These are phyloP conservation scores for Epichloe coenophiala DNA, from an alignment of 2,329 filamentous ascomycete species.

Conservation along the genomic window DNA sequence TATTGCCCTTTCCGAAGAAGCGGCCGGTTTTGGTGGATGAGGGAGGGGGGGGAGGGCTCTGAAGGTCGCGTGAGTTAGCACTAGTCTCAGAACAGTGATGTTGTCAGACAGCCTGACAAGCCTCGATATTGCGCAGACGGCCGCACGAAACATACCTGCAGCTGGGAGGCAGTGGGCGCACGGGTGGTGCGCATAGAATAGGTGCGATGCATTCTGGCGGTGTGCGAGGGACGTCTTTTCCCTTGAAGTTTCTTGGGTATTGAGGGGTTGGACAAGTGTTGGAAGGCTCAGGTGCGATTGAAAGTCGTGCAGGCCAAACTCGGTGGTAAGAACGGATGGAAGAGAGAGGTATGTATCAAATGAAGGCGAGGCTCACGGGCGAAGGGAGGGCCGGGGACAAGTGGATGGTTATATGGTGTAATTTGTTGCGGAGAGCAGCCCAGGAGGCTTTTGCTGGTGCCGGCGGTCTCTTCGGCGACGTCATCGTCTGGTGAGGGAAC, in stretches of 20 bases:
- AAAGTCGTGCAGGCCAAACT: background rate
- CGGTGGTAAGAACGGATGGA: background rate
- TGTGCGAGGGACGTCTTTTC: slow-evolving; percentile 10
- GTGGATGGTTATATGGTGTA: slow-evolving; percentile 8
- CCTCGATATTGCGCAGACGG: background rate
- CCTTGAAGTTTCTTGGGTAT: background rate
- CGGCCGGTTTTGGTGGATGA: slow-evolving; percentile 85
- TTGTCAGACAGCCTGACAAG: background rate
- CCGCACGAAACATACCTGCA: slow-evolving; percentile 31
- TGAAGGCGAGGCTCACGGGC: background rate
- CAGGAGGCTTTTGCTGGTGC: background rate
- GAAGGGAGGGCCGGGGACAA: background rate
- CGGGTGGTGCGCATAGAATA: slow-evolving; percentile 98
- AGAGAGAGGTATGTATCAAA: background rate
- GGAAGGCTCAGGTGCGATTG: background rate
- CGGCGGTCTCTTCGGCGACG: slow-evolving; percentile 8
- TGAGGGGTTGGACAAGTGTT: background rate
- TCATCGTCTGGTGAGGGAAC: slow-evolving; percentile 5
- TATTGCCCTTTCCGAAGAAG: slow-evolving; percentile 72
- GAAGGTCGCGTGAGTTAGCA: slow-evolving; percentile 11
- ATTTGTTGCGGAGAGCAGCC: slow-evolving; percentile 2
- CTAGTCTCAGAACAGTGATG: background rate
- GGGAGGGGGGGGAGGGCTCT: slow-evolving; percentile 91
- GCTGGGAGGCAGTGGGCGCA: slow-evolving; percentile 80
- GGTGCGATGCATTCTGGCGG: slow-evolving; percentile 75